Evolutionary conservation across 495 filamentous ascomycete genomes (phyloP).

Genomic region (Lophiostoma macrostomum): DNA sequence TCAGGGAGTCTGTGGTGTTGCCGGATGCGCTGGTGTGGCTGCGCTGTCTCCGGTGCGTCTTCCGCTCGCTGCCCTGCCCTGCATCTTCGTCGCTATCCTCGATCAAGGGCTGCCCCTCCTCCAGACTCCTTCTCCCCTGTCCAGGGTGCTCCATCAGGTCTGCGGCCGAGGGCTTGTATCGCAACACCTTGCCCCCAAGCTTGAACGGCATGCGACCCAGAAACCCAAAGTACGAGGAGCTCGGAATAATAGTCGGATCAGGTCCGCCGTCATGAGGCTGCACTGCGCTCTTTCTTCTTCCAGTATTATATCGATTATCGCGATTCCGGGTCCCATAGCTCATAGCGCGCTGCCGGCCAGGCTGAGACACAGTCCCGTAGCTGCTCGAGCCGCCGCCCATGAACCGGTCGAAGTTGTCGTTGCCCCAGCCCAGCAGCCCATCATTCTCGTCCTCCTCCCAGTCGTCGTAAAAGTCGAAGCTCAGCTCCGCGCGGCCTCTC

Average conservation of each 20-base stretch:
- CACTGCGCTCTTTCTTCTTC: slow-evolving; percentile 62
- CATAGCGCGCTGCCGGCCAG: slow-evolving; percentile 74
- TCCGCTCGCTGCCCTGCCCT: slow-evolving; percentile 32
- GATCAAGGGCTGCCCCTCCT: slow-evolving; percentile 71
- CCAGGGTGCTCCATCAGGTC: slow-evolving; percentile 88
- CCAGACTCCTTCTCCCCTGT: slow-evolving; percentile 41
- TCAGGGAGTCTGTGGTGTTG: slow-evolving; percentile 80
- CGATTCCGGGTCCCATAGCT: slow-evolving; percentile 70
- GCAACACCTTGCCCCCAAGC: slow-evolving; percentile 69
- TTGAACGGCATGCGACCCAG: slow-evolving; percentile 80
- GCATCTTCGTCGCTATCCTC: slow-evolving; percentile 56
- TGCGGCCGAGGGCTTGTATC: slow-evolving; percentile 88
- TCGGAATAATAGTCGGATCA: slow-evolving; percentile 89
- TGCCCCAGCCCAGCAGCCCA: slow-evolving; percentile 66
- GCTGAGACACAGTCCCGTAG: slow-evolving; percentile 55
- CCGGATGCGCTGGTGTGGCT: slow-evolving; percentile 81
- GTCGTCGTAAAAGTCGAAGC: slow-evolving; percentile 98
- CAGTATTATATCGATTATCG: slow-evolving; percentile 25
- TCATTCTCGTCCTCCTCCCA: slow-evolving; percentile 79
- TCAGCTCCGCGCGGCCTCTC: slow-evolving; percentile 69
- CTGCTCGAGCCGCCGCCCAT: slow-evolving; percentile 64
- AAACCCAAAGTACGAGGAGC: slow-evolving; percentile 82
- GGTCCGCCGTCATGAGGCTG: slow-evolving; percentile 55
- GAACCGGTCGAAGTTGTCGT: slow-evolving; percentile 81
- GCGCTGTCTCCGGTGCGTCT: slow-evolving; percentile 57